Conservation (phyloP, 192 early-diverging fungal genomes). For the Entomortierella beljakovae region DNA sequence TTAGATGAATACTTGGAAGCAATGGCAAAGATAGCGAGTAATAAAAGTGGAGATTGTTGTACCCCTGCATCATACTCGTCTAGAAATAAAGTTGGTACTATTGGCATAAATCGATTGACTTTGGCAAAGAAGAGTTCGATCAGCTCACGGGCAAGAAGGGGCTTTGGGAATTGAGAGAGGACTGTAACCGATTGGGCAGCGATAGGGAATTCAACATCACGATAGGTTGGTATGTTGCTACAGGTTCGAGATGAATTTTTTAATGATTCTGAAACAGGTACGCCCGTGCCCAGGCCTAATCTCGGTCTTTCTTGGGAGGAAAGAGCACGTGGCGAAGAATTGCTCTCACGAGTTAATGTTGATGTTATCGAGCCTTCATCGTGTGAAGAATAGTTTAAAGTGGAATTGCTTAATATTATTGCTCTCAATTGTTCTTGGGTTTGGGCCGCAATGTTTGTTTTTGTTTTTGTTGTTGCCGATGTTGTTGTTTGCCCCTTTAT, state of each 20-base stretch:
- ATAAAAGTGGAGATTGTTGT: not conserved
- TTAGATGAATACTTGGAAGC: constrained; percentile 15
- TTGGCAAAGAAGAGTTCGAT: constrained; percentile 10
- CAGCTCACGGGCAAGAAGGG: constrained; percentile 11
- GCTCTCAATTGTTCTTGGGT: not conserved
- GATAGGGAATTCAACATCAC: constrained; percentile 8
- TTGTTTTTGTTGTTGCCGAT: not conserved
- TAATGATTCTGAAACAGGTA: not conserved
- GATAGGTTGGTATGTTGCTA: not conserved
- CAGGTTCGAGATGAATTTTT: not conserved
- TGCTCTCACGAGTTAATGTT: not conserved
- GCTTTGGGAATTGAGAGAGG: constrained; percentile 9
- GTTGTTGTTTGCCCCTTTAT: no score
- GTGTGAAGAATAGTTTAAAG: not conserved
- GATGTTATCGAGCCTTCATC: not conserved
- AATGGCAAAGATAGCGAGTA: constrained; percentile 8
- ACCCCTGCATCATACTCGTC: constrained; percentile 17
- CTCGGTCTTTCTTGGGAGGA: not conserved
- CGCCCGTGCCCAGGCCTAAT: not conserved
- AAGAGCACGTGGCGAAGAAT: not conserved
- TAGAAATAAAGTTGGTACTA: constrained; percentile 9
- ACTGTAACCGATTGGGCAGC: constrained; percentile 6
- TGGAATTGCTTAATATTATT: not conserved
- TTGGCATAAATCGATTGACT: constrained; percentile 15
- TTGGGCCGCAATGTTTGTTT: not conserved